phyloP scores from a whole-genome alignment of 2,329 filamentous ascomycete genomes.

The Neurospora sp. region DNA sequence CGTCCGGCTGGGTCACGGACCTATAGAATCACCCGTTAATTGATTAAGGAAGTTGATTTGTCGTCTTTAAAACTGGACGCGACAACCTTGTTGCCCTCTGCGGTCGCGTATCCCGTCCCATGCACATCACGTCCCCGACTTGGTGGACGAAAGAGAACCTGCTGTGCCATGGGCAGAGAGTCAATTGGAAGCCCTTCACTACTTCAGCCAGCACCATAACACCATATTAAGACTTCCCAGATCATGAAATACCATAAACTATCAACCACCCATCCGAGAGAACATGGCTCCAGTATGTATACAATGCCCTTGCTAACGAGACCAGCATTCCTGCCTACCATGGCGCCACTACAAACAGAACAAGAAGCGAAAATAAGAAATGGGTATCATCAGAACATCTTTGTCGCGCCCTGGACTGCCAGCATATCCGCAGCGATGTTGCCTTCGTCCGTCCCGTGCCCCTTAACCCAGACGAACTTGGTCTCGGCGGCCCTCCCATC shows the following conservation, averaged over 20 bases:
- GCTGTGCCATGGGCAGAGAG: neutral
- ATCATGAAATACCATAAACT: neutral
- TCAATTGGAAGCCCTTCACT: neutral
- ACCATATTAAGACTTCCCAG: neutral
- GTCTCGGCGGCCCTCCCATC: slow-evolving; percentile 51
- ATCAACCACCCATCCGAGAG: neutral
- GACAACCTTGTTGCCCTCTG: neutral
- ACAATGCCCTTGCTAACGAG: neutral
- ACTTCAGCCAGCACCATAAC: neutral
- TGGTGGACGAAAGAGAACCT: neutral
- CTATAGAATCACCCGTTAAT: neutral
- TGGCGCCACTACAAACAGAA: neutral
- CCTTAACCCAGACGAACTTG: slow-evolving; percentile 81
- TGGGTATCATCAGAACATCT: neutral
- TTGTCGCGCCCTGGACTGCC: slow-evolving; percentile 32
- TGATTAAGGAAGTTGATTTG: too few species aligned
- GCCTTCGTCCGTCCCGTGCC: slow-evolving; percentile 62
- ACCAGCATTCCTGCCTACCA: neutral
- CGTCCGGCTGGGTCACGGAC: neutral
- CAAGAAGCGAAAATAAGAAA: neutral
- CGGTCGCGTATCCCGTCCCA: neutral
- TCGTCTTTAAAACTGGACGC: neutral
- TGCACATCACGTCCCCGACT: neutral
- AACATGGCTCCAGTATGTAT: neutral
- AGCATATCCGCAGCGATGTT: slow-evolving; percentile 75